Evolutionary conservation across 2,329 filamentous ascomycete species (phyloP).

Genomic region (Amauroascus verrucosus): DNA sequence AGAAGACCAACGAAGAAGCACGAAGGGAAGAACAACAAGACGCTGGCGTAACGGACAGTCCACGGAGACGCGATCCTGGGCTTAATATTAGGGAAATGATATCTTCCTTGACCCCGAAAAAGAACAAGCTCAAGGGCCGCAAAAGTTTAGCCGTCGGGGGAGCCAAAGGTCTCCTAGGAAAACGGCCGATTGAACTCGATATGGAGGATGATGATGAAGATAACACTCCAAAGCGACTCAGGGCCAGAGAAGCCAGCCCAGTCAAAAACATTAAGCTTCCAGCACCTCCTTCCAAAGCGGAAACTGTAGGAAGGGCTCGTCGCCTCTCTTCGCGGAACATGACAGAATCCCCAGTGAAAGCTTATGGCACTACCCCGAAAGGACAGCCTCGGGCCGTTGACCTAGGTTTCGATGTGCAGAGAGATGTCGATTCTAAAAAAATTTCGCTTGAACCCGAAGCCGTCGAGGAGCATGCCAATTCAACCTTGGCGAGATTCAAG

Average conservation of each 20-base stretch:
- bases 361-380: conserved; percentile 18
- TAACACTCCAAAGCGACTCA: conserved; percentile 53
- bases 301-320: conserved; percentile 52
- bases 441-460: conserved; percentile 29
- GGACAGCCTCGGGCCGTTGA: conserved; percentile 25
- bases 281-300: conserved; percentile 57
- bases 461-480: not conserved
- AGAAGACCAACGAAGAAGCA: conserved; percentile 49
- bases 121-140: conserved; percentile 54
- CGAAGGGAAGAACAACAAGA: conserved; percentile 28
- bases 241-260: conserved; percentile 61
- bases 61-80: conserved; percentile 52
- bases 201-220: conserved; percentile 52
- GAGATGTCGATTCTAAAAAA: conserved; percentile 1
- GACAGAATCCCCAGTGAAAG: conserved; percentile 23
- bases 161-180: conserved; percentile 62
- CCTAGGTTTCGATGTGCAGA: not conserved
- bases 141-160: conserved; percentile 70
- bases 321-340: conserved; percentile 39
- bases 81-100: conserved; percentile 67
- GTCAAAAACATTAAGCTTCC: conserved; percentile 65
- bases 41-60: conserved; percentile 38
- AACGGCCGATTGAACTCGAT: conserved; percentile 62
- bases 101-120: conserved; percentile 64
- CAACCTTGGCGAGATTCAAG: conserved; percentile 33